These are phyloP conservation scores for Lachnellula subtilissima DNA, from an alignment of 2,329 filamentous ascomycete genomes.

Conservation along the genomic window DNA sequence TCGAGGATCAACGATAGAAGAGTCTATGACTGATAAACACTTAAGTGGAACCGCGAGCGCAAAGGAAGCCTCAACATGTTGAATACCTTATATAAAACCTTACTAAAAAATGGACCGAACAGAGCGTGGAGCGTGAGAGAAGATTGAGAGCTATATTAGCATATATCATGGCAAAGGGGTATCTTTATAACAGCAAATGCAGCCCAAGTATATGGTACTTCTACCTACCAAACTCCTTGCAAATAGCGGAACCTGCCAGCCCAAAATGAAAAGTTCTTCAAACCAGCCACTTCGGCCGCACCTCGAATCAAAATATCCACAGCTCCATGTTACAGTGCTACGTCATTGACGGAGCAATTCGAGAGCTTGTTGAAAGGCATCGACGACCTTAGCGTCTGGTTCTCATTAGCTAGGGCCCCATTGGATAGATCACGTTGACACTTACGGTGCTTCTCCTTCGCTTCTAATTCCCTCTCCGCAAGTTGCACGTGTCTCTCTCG, in stretches of 20 bases:
- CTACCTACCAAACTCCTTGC: neutral
- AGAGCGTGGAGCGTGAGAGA: too few species aligned
- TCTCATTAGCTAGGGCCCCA: neutral
- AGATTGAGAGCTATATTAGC: too few species aligned
- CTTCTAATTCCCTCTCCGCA: conserved; percentile 64
- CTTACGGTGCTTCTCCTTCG: conserved; percentile 79
- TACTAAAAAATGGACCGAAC: too few species aligned
- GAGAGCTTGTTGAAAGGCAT: conserved; percentile 57
- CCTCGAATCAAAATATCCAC: too few species aligned
- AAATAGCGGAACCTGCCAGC: neutral
- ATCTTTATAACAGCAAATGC: conserved; percentile 7
- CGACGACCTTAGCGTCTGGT: conserved; percentile 51
- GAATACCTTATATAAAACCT: too few species aligned
- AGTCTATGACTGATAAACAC: too few species aligned
- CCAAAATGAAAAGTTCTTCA: neutral
- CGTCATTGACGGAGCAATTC: conserved; percentile 23
- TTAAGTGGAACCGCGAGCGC: too few species aligned
- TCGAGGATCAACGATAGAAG: too few species aligned
- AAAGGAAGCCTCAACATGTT: too few species aligned
- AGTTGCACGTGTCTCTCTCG: conserved; percentile 71
- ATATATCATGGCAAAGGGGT: neutral
- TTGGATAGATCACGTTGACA: conserved; percentile 7
- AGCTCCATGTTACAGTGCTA: too few species aligned
- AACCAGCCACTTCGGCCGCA: neutral
- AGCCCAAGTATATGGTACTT: neutral